Evolutionary conservation across 768 basidiomycete genomes (phyloP).

Genomic region (Clitopilus passeckerianus): DNA sequence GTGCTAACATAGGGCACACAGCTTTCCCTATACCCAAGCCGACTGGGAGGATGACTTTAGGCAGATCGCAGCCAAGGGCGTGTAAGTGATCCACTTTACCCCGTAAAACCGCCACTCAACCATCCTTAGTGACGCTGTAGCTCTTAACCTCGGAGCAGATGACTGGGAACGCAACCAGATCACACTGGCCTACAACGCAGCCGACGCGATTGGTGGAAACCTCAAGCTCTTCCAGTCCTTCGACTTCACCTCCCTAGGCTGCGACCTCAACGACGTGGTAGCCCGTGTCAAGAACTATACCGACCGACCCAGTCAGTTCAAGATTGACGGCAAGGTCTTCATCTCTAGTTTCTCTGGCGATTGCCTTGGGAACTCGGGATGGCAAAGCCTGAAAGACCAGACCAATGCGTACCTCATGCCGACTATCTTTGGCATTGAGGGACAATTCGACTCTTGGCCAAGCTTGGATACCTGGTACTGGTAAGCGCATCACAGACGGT

Average conservation of each 20-base stretch:
- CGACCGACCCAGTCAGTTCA: conserved; percentile 49
- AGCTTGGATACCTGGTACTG: conserved; percentile 45
- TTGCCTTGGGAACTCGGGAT: conserved; percentile 49
- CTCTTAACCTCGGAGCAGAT: conserved; percentile 56
- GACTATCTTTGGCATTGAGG: conserved; percentile 50
- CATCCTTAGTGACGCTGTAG: conserved; percentile 48
- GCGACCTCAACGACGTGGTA: conserved; percentile 37
- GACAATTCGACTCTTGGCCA: conserved; percentile 39
- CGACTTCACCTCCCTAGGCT: conserved; percentile 49
- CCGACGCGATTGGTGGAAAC: conserved; percentile 28
- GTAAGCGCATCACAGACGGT: conserved; percentile 19
- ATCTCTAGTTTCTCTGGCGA: conserved; percentile 60
- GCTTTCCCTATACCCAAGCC: conserved; percentile 31
- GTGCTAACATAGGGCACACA: conserved; percentile 8
- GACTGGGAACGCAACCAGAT: conserved; percentile 48
- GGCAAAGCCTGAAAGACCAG: conserved; percentile 42
- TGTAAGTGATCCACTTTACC: conserved; percentile 24
- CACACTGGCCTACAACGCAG: conserved; percentile 47
- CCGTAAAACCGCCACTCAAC: conserved; percentile 14
- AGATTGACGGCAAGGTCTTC: conserved; percentile 45
- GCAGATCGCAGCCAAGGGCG: conserved; percentile 33
- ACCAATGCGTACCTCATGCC: conserved; percentile 45
- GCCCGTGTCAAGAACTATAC: conserved; percentile 40
- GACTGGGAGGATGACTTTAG: conserved; percentile 39
- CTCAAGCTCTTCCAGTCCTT: conserved; percentile 57